phyloP scores from a whole-genome alignment of 805 yeast species.

The Wickerhamiella sergipiensis region DNA sequence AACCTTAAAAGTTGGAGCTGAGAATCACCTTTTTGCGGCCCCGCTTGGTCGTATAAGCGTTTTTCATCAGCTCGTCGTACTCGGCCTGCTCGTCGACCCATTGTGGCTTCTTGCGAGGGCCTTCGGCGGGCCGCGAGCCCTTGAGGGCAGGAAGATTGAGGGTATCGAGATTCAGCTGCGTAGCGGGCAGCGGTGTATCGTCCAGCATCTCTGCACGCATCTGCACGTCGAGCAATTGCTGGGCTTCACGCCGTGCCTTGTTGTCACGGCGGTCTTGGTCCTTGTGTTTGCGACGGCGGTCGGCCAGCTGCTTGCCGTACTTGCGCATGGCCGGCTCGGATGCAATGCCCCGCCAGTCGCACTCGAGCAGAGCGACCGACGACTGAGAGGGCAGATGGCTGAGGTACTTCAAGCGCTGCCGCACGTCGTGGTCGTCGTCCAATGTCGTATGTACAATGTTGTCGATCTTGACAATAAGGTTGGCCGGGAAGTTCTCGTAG shows the following conservation, averaged over 20 bases:
- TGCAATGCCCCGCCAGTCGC: conserved; percentile 53
- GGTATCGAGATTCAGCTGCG: conserved; percentile 9
- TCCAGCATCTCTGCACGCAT: conserved; percentile 21
- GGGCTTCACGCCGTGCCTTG: conserved; percentile 19
- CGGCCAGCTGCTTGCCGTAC: conserved; percentile 18
- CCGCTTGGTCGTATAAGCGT: conserved; percentile 13
- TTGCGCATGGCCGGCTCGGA: conserved; percentile 18
- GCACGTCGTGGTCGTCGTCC: conserved; percentile 35
- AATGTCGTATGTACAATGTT: conserved; percentile 55
- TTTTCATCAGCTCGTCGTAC: conserved; percentile 12
- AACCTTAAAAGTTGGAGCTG: not conserved
- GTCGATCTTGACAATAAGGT: conserved; percentile 49
- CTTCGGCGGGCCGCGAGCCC: conserved; percentile 11
- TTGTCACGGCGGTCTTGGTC: conserved; percentile 19
- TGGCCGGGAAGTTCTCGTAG: conserved; percentile 56
- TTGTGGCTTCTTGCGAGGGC: conserved; percentile 1
- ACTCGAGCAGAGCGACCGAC: conserved; percentile 67
- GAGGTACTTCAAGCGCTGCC: conserved; percentile 55
- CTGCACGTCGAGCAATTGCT: conserved; percentile 25
- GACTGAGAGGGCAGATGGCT: conserved; percentile 79
- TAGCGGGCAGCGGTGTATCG: conserved; percentile 10
- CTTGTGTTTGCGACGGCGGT: conserved; percentile 16
- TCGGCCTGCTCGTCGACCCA: conserved; percentile 14
- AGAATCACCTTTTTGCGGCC: conserved; percentile 14
- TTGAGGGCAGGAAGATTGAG: conserved; percentile 13